Conservation (phyloP, 2,329 filamentous ascomycete genomes). For the Aspergillus sp. region DNA sequence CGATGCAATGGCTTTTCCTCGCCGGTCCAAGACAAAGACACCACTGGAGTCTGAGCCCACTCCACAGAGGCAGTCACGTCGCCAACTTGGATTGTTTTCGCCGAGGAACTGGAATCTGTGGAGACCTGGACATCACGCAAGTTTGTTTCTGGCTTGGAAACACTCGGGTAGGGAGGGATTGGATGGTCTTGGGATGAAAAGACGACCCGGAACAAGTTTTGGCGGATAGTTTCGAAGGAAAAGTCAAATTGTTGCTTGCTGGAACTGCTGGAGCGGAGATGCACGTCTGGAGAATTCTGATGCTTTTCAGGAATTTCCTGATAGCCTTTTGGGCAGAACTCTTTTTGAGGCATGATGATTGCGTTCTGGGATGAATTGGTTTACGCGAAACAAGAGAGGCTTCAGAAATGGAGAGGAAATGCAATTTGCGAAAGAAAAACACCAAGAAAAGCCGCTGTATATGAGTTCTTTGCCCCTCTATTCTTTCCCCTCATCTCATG, state of each 20-base stretch:
- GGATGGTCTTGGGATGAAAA: conserved; percentile 60
- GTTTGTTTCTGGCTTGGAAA: conserved; percentile 40
- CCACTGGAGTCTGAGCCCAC: conserved; percentile 54
- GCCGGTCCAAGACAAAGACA: conserved; percentile 52
- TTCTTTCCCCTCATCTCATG: too few relatives aligned
- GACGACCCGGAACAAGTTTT: conserved; percentile 63
- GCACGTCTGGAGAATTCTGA: conserved; percentile 25
- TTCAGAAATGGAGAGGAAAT: background rate
- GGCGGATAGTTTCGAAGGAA: conserved; percentile 57
- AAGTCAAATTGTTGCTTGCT: conserved; percentile 49
- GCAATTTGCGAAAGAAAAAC: too few relatives aligned
- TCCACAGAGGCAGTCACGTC: conserved; percentile 53
- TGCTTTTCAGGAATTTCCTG: conserved; percentile 21
- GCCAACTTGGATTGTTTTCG: conserved; percentile 43
- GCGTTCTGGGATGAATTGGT: background rate
- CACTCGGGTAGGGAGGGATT: conserved; percentile 61
- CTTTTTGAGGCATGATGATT: conserved; percentile 46
- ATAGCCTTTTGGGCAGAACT: conserved; percentile 38
- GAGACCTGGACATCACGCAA: conserved; percentile 28
- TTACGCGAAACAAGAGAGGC: conserved; percentile 1
- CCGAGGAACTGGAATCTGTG: conserved; percentile 27
- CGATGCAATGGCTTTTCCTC: conserved; percentile 52
- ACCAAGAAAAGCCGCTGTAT: too few relatives aligned
- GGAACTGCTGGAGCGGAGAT: conserved; percentile 38
- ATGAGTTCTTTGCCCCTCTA: too few relatives aligned